phyloP scores from a whole-genome alignment of 2,329 filamentous ascomycete genomes.

The Spiromastix sp. region DNA sequence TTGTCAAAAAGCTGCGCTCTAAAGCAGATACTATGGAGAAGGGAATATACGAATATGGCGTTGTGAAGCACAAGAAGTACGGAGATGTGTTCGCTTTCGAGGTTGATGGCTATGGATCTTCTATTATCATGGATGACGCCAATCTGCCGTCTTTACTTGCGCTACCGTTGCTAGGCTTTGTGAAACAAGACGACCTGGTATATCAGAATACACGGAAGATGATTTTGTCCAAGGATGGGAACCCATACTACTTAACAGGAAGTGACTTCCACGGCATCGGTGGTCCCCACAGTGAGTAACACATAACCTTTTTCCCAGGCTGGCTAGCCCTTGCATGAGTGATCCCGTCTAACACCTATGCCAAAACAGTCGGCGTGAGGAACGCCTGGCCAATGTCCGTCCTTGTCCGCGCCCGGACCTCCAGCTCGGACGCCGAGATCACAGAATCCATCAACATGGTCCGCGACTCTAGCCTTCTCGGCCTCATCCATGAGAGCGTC shows the following conservation, averaged over 20 bases:
- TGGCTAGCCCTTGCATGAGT: not conserved
- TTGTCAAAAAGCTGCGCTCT: conserved; percentile 39
- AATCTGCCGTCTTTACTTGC: conserved; percentile 54
- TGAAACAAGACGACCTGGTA: conserved; percentile 49
- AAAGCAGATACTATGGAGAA: conserved; percentile 58
- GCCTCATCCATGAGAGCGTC: conserved; percentile 85
- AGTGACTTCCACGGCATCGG: conserved; percentile 76
- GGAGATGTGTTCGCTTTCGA: conserved; percentile 55
- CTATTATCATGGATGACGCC: conserved; percentile 55
- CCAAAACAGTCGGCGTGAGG: conserved; percentile 58
- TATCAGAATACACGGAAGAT: conserved; percentile 86
- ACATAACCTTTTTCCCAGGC: conserved; percentile 3
- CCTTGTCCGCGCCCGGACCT: conserved; percentile 83
- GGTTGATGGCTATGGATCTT: conserved; percentile 54
- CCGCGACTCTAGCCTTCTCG: conserved; percentile 62
- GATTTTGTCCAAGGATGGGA: conserved; percentile 62
- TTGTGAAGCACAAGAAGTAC: conserved; percentile 43
- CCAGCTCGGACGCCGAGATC: conserved; percentile 72
- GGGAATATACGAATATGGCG: conserved; percentile 75
- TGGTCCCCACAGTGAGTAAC: conserved; percentile 50
- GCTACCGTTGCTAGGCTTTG: conserved; percentile 49
- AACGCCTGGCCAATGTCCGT: conserved; percentile 98
- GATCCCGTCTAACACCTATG: conserved; percentile 3
- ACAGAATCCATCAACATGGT: conserved; percentile 60
- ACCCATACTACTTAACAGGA: conserved; percentile 81